Evolutionary conservation across 1,284 basidiomycete genomes (phyloP).

Genomic region (Porogramme epimiltina): DNA sequence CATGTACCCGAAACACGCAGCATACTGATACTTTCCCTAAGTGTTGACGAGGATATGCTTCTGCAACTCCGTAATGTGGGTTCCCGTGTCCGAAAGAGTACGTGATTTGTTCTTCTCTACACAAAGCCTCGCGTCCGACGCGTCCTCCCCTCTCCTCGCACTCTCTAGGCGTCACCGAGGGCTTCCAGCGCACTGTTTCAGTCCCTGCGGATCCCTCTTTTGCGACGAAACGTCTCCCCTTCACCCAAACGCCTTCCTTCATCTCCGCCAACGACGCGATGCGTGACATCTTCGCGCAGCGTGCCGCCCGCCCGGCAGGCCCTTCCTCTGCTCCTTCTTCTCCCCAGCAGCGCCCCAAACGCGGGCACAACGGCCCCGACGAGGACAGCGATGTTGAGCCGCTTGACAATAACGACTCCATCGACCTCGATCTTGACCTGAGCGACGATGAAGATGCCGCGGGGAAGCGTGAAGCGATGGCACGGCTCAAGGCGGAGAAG

Average conservation of each 20-base stretch:
- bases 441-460: conserved; percentile 12
- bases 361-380: conserved; percentile 13
- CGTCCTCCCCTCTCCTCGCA: neutral
- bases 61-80: conserved; percentile 23
- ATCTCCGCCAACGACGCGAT: conserved; percentile 26
- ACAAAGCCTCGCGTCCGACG: conserved; percentile 7
- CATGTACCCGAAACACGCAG: neutral
- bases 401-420: conserved; percentile 3
- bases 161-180: conserved; percentile 24
- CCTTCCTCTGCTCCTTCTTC: conserved; percentile 19
- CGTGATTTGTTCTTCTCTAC: neutral
- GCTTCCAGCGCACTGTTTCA: conserved; percentile 25
- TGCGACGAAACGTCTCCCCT: conserved; percentile 22
- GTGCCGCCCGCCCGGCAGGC: conserved; percentile 11
- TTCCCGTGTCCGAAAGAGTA: conserved; percentile 26
- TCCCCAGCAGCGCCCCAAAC: conserved; percentile 21
- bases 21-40: conserved; percentile 8
- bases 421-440: conserved; percentile 7
- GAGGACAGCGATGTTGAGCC: conserved; percentile 15
- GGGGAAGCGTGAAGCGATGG: conserved; percentile 9
- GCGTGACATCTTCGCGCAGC: conserved; percentile 19
- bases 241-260: conserved; percentile 28
- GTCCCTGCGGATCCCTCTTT: conserved; percentile 17
- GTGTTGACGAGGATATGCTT: conserved; percentile 25
- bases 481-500: conserved; percentile 17